Conservation (phyloP, 148 eudicot species). For the Cornus suecica region DNA sequence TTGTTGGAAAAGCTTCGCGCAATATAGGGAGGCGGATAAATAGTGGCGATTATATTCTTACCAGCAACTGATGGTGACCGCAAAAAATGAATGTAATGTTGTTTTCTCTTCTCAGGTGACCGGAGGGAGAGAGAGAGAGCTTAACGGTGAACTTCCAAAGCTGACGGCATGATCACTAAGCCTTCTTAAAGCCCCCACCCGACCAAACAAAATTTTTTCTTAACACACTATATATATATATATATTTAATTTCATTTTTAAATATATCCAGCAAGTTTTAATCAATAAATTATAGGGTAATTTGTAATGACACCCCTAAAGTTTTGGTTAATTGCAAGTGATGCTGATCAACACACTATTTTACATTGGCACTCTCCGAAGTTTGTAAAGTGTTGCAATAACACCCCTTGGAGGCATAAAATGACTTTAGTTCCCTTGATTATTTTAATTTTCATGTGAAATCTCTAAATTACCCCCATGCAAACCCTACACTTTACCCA, state of each 20-base stretch:
- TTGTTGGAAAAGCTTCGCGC: constrained; percentile 46
- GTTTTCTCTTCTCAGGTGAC: constrained; percentile 1
- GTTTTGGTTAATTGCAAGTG: too few species aligned
- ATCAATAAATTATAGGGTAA: too few species aligned
- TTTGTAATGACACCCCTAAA: too few species aligned
- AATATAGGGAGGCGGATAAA: constrained; percentile 33
- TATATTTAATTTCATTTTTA: neutral
- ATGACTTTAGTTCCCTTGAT: too few species aligned
- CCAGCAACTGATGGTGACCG: constrained; percentile 71
- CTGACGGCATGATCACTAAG: constrained; percentile 33
- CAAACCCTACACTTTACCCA: too few species aligned
- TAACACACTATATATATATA: neutral
- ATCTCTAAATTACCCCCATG: too few species aligned
- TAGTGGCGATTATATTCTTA: constrained; percentile 26
- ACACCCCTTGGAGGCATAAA: too few species aligned
- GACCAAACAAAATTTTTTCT: constrained; percentile 10
- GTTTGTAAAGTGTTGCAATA: too few species aligned
- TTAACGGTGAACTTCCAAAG: constrained; percentile 12
- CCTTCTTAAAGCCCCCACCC: constrained; percentile 40
- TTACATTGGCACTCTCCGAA: too few species aligned
- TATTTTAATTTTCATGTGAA: too few species aligned
- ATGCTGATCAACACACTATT: too few species aligned
- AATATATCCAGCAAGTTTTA: neutral
- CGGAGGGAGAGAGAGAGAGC: constrained; percentile 12
- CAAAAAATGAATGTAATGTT: neutral